Evolutionary conservation across 495 filamentous ascomycete species (phyloP).

Genomic region (Diplogelasinospora grovesii): DNA sequence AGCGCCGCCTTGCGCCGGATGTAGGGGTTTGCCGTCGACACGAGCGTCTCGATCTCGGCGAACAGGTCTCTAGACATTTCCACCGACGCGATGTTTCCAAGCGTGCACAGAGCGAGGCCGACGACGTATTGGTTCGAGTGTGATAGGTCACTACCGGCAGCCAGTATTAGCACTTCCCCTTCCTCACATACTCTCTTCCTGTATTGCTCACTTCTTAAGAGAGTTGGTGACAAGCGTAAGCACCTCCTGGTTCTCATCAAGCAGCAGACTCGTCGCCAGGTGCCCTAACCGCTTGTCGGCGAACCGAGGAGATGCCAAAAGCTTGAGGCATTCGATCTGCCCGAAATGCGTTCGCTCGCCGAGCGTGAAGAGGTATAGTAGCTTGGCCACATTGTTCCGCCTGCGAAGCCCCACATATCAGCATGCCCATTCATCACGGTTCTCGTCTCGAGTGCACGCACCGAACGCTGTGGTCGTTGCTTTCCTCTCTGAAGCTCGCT

Average conservation of each 20-base stretch:
- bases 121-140: slow-evolving; percentile 99
- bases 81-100: slow-evolving; percentile 94
- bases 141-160: slow-evolving; percentile 84
- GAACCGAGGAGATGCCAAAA: slow-evolving; percentile 92
- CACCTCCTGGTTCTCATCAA: slow-evolving; percentile 98
- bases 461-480: slow-evolving; percentile 82
- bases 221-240: slow-evolving; percentile 96
- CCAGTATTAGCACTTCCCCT: too few relatives aligned
- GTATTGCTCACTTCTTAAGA: slow-evolving; percentile 85
- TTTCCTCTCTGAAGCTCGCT: slow-evolving; percentile 95
- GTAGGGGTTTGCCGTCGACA: slow-evolving; percentile 92
- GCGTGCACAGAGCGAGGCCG: slow-evolving; percentile 86
- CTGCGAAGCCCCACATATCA: slow-evolving; percentile 39
- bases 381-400: slow-evolving; percentile 97
- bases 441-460: slow-evolving; percentile 32
- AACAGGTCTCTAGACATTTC: slow-evolving; percentile 99
- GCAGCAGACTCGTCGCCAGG: slow-evolving; percentile 87
- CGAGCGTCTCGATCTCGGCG: slow-evolving; percentile 81
- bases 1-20: slow-evolving; percentile 94
- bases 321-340: slow-evolving; percentile 98
- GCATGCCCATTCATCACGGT: slow-evolving; percentile 2
- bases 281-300: slow-evolving; percentile 97
- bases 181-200: too few relatives aligned
- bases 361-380: slow-evolving; percentile 97
- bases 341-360: slow-evolving; percentile 97